These are phyloP conservation scores for Aspergillus jensenii DNA, from an alignment of 2,329 filamentous ascomycete species.

Conservation along the genomic window DNA sequence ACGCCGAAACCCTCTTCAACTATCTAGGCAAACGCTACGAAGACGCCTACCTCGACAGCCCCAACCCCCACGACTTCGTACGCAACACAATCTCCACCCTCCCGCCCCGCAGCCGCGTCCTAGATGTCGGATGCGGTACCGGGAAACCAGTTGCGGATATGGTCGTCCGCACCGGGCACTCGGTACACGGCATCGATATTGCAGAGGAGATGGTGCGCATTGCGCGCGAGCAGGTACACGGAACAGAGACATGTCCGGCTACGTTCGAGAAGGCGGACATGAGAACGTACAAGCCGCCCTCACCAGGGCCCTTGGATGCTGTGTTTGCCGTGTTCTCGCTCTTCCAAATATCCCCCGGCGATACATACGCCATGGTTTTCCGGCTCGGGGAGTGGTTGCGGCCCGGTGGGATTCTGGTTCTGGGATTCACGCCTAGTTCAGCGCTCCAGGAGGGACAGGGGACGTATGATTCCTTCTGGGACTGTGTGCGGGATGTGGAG, in stretches of 20 bases:
- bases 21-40: constrained; percentile 9
- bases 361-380: neutral
- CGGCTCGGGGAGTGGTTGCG: neutral
- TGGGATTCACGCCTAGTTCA: neutral
- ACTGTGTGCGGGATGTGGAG: neutral
- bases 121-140: constrained; percentile 23
- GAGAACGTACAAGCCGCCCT: neutral
- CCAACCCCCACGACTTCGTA: neutral
- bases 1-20: too few relatives aligned
- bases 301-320: neutral
- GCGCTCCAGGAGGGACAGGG: neutral
- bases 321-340: neutral
- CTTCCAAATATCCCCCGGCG: neutral
- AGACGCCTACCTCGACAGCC: constrained; percentile 9
- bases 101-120: constrained; percentile 4
- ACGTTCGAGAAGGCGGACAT: neutral
- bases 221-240: neutral
- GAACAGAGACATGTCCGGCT: neutral
- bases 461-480: neutral
- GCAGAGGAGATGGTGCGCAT: neutral
- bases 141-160: constrained; percentile 17
- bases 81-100: constrained; percentile 1
- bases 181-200: neutral
- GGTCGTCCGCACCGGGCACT: constrained; percentile 14
- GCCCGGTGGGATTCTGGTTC: neutral